Percentiles rank a stretch among this genome's conserved stretches.
These are phyloP conservation scores for Sclerotinia subarctica DNA, from an alignment of 2,329 filamentous ascomycete genomes.

Conservation along the genomic window DNA sequence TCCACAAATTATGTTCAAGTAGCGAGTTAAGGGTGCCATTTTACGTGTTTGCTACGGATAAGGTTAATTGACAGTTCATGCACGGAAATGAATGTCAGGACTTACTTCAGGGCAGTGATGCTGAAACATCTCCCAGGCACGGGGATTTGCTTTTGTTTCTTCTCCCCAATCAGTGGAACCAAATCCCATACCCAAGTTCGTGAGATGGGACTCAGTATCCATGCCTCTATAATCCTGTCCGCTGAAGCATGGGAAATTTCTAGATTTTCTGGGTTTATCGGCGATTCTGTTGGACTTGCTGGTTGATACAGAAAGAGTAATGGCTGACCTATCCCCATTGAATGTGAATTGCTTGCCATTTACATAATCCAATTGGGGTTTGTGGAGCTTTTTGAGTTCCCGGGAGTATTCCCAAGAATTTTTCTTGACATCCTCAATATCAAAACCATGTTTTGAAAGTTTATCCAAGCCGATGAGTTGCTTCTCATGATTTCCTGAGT, in stretches of 20 bases:
- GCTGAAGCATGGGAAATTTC: constrained; percentile 8
- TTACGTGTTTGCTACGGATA: not conserved
- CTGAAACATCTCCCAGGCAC: constrained; percentile 1
- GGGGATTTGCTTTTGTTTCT: not conserved
- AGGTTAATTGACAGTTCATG: not conserved
- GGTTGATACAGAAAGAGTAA: constrained; percentile 1
- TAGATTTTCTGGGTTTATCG: not conserved
- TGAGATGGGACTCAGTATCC: not conserved
- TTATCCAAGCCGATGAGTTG: not conserved
- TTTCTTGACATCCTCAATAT: not conserved
- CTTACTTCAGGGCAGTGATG: constrained; percentile 11
- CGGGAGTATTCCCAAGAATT: constrained; percentile 1
- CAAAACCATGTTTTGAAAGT: not conserved
- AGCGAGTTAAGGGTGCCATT: constrained; percentile 4
- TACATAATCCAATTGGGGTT: not conserved
- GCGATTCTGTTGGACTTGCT: not conserved
- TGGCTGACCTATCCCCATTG: not conserved
- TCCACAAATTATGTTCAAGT: constrained; percentile 14
- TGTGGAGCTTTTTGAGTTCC: not conserved
- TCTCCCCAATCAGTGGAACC: constrained; percentile 5
- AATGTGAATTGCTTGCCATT: not conserved
- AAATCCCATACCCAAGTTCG: constrained; percentile 3
- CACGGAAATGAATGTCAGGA: not conserved
- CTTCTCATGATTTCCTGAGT: constrained; percentile 7
- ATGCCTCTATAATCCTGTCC: constrained; percentile 6